These are phyloP conservation scores for Lepidium sativum DNA, from an alignment of 345 rosid genomes.

Conservation along the genomic window DNA sequence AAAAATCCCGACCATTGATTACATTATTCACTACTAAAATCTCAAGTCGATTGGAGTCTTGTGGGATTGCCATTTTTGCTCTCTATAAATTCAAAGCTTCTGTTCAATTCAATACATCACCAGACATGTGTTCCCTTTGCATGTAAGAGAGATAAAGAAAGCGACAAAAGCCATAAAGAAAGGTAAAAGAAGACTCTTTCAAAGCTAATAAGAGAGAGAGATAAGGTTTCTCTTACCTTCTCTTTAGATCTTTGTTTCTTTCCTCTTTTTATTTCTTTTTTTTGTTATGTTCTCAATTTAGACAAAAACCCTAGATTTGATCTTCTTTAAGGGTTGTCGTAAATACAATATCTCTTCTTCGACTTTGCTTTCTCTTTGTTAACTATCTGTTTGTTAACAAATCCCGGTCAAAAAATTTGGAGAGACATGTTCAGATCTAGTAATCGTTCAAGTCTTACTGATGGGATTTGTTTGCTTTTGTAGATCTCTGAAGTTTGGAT, in stretches of 20 bases:
- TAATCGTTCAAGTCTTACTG: neutral
- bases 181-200: slow-evolving; percentile 13
- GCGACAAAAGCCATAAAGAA: slow-evolving; percentile 27
- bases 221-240: slow-evolving; percentile 22
- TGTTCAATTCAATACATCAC: slow-evolving; percentile 21
- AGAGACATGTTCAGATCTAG: too few species aligned
- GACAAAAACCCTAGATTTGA: slow-evolving; percentile 26
- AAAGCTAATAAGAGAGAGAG: neutral
- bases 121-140: slow-evolving; percentile 29
- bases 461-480: slow-evolving; percentile 4
- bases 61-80: slow-evolving; percentile 15
- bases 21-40: slow-evolving; percentile 3
- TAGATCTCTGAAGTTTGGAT: slow-evolving; percentile 19
- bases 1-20: neutral
- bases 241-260: slow-evolving; percentile 20
- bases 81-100: slow-evolving; percentile 10
- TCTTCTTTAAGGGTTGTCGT: slow-evolving; percentile 6
- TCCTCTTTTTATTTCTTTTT: neutral
- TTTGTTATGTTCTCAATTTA: slow-evolving; percentile 12
- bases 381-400: too few species aligned
- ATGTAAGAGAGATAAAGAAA: slow-evolving; percentile 16
- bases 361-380: too few species aligned
- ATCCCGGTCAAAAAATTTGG: too few species aligned
- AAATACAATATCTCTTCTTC: neutral
- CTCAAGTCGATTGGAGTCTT: neutral